Conservation (phyloP, 805 yeast species). For the Kuraishia ogatae region DNA sequence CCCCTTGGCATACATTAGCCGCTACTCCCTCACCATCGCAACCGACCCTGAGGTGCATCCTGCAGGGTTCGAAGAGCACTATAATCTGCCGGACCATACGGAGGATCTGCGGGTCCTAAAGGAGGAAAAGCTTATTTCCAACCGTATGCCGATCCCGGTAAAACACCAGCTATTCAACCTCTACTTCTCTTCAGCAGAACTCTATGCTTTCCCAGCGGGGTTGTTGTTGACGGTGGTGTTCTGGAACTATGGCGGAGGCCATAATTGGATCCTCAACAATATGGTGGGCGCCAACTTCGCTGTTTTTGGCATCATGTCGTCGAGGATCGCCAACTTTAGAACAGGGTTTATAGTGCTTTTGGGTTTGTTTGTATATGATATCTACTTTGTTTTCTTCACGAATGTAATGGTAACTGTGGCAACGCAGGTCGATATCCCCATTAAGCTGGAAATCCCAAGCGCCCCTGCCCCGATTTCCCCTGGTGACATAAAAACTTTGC, state of each 20-base stretch:
- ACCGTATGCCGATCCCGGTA: slow-evolving; percentile 13
- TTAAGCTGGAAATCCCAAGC: slow-evolving; percentile 36
- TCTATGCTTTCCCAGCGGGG: slow-evolving; percentile 15
- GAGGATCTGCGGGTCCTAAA: slow-evolving; percentile 20
- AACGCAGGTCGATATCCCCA: slow-evolving; percentile 42
- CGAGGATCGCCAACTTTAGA: slow-evolving; percentile 34
- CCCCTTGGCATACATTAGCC: slow-evolving; percentile 12
- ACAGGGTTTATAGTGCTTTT: slow-evolving; percentile 35
- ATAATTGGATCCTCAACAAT: slow-evolving; percentile 41
- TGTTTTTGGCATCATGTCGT: slow-evolving; percentile 29
- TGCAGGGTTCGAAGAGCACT: slow-evolving; percentile 27
- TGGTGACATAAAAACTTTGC: slow-evolving; percentile 6
- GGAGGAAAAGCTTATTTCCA: slow-evolving; percentile 15
- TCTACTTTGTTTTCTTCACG: slow-evolving; percentile 59
- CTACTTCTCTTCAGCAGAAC: slow-evolving; percentile 23
- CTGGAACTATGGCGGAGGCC: slow-evolving; percentile 14
- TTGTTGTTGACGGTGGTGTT: slow-evolving; percentile 9
- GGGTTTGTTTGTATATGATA: slow-evolving; percentile 52
- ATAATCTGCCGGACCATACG: slow-evolving; percentile 19
- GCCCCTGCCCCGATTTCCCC: slow-evolving; percentile 6
- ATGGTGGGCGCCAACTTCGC: slow-evolving; percentile 32
- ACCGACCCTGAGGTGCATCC: slow-evolving; percentile 28
- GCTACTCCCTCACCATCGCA: slow-evolving; percentile 33
- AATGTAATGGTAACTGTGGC: slow-evolving; percentile 60
- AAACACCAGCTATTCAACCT: slow-evolving; percentile 25